A percentile compares a stretch with the other conserved stretches of the same genome.
phyloP scores from a whole-genome alignment of 2,329 filamentous ascomycete genomes.

The Cordyceps javanica region DNA sequence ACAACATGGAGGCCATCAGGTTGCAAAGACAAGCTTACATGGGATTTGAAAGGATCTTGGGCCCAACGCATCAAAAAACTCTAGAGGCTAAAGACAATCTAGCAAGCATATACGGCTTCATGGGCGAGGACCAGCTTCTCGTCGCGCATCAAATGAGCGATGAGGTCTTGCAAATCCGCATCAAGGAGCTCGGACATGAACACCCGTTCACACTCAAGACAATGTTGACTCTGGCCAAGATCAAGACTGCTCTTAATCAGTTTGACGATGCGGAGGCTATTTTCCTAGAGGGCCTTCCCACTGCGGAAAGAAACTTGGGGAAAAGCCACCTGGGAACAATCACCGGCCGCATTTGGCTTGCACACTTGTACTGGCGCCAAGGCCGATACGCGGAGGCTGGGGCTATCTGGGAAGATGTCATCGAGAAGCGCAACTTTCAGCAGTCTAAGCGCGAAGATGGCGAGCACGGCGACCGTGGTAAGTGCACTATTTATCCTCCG shows the following conservation, averaged over 20 bases:
- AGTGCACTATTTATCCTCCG: neutral
- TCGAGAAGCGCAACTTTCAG: neutral
- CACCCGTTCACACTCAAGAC: slow-evolving; percentile 6
- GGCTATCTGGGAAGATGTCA: slow-evolving; percentile 4
- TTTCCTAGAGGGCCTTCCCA: neutral
- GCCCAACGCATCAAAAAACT: neutral
- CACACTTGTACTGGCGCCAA: slow-evolving; percentile 3
- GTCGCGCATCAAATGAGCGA: slow-evolving; percentile 1
- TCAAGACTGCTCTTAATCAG: neutral
- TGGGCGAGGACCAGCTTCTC: neutral
- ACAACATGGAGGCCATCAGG: neutral
- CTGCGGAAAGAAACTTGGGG: neutral
- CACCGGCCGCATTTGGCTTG: neutral
- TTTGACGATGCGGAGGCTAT: slow-evolving; percentile 4
- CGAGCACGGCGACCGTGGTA: slow-evolving; percentile 1
- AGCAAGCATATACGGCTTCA: neutral
- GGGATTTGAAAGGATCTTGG: neutral
- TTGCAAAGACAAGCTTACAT: neutral
- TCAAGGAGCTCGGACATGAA: neutral
- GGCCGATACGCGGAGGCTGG: neutral
- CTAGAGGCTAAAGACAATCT: slow-evolving; percentile 3
- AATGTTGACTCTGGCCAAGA: slow-evolving; percentile 1
- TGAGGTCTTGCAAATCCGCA: neutral
- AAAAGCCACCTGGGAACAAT: slow-evolving; percentile 1
- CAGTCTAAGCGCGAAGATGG: slow-evolving; percentile 2